A percentile compares a stretch with the other conserved stretches of the same genome.
Conservation (phyloP, 2,329 filamentous ascomycete species). For the Magnaporthiopsis rhizophila region DNA sequence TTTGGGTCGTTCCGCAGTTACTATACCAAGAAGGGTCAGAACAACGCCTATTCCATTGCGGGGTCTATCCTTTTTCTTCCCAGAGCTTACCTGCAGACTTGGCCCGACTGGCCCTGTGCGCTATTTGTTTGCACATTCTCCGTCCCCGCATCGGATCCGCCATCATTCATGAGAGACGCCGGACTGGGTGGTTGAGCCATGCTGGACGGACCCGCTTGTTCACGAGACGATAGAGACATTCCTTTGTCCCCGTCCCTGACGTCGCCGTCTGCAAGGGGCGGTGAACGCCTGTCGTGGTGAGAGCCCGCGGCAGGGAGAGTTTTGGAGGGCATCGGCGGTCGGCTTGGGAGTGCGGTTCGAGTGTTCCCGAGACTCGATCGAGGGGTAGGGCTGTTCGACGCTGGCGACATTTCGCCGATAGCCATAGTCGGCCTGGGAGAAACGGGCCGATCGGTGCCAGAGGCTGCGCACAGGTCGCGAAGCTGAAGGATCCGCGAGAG, state of each 20-base stretch:
- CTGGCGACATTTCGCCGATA: slow-evolving; percentile 9
- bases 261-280: slow-evolving; percentile 16
- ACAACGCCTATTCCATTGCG: background rate
- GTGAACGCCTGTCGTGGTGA: slow-evolving; percentile 14
- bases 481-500: too few species aligned
- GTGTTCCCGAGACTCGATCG: slow-evolving; percentile 9
- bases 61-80: background rate
- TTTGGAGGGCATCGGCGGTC: slow-evolving; percentile 18
- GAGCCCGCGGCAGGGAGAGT: slow-evolving; percentile 8
- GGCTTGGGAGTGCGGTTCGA: slow-evolving; percentile 17
- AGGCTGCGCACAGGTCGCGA: too few species aligned
- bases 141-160: slow-evolving; percentile 11
- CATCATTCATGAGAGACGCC: slow-evolving; percentile 13
- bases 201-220: slow-evolving; percentile 7
- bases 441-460: background rate
- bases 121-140: slow-evolving; percentile 24
- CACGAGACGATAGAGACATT: slow-evolving; percentile 8
- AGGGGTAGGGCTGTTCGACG: slow-evolving; percentile 8
- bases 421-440: slow-evolving; percentile 9
- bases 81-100: slow-evolving; percentile 60
- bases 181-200: slow-evolving; percentile 14
- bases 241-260: slow-evolving; percentile 11
- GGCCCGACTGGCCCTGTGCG: slow-evolving; percentile 34
- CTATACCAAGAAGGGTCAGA: slow-evolving; percentile 35
- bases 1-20: slow-evolving; percentile 91